These are phyloP conservation scores for Cordyceps cateniannulata DNA, from an alignment of 2,329 filamentous ascomycete genomes.

Conservation along the genomic window DNA sequence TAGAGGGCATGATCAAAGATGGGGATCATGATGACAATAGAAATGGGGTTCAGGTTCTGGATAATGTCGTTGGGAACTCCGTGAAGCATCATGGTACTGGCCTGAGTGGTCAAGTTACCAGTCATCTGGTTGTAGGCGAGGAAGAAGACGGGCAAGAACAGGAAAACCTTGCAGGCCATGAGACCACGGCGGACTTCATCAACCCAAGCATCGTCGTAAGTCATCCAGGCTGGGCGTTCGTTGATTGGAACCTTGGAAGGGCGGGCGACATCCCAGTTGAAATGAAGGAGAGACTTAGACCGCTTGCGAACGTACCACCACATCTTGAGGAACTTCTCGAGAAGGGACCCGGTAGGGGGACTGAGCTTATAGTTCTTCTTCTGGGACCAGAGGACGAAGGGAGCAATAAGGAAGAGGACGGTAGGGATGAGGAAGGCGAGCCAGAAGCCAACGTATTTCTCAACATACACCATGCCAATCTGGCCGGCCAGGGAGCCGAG, in stretches of 20 bases:
- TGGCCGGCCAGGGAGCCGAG: conserved; percentile 55
- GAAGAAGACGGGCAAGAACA: conserved; percentile 62
- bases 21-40: conserved; percentile 69
- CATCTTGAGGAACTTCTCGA: conserved; percentile 59
- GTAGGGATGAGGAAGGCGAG: conserved; percentile 64
- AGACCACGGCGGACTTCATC: conserved; percentile 69
- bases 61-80: conserved; percentile 74
- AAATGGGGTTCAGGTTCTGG: conserved; percentile 68
- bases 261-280: conserved; percentile 63
- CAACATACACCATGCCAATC: conserved; percentile 61
- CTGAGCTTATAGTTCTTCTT: conserved; percentile 54
- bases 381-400: conserved; percentile 53
- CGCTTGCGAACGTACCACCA: conserved; percentile 56
- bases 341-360: conserved; percentile 66
- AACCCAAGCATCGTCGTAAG: conserved; percentile 77
- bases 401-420: conserved; percentile 55
- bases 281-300: conserved; percentile 54
- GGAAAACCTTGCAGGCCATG: conserved; percentile 63
- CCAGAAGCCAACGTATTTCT: conserved; percentile 73
- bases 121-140: conserved; percentile 54
- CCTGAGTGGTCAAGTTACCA: conserved; percentile 57
- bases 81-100: conserved; percentile 57
- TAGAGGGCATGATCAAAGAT: conserved; percentile 64
- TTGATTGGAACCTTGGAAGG: conserved; percentile 53
- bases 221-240: conserved; percentile 65